Evolutionary conservation across 352 stramenopile genomes (phyloP).

Genomic region (Phytophthora ohioensis): DNA sequence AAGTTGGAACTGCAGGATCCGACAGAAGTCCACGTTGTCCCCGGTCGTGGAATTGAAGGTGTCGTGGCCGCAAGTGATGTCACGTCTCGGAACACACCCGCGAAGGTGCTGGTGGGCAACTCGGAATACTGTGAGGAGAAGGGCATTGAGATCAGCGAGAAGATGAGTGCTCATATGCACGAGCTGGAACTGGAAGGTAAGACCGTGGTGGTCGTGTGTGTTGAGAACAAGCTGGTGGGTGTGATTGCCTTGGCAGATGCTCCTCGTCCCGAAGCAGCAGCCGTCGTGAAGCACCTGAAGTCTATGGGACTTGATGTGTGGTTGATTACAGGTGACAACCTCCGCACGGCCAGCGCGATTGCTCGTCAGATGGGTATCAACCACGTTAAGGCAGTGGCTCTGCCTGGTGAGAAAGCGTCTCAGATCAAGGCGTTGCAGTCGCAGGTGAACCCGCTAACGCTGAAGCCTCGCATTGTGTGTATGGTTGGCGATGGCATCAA

Average conservation of each 20-base stretch:
- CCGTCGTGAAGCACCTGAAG: conserved; percentile 80
- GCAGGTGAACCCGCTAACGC: conserved; percentile 73
- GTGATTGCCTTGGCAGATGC: conserved; percentile 85
- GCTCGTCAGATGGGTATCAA: conserved; percentile 91
- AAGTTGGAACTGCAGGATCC: conserved; percentile 80
- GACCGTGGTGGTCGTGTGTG: conserved; percentile 83
- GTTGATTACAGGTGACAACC: conserved; percentile 94
- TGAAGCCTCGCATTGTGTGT: conserved; percentile 85
- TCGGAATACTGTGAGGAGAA: conserved; percentile 85
- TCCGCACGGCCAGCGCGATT: conserved; percentile 91
- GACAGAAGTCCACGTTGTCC: conserved; percentile 74
- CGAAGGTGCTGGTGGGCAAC: conserved; percentile 81
- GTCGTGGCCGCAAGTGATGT: conserved; percentile 44
- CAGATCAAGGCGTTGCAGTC: conserved; percentile 89
- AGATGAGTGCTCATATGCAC: conserved; percentile 82
- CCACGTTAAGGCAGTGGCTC: conserved; percentile 86
- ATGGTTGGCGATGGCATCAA: conserved; percentile 97
- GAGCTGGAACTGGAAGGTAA: conserved; percentile 87
- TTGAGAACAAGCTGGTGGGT: conserved; percentile 74
- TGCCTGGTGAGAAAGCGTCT: conserved; percentile 95
- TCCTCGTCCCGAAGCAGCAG: conserved; percentile 73
- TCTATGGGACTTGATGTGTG: conserved; percentile 86
- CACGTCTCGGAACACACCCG: conserved; percentile 28
- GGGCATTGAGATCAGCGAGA: conserved; percentile 63
- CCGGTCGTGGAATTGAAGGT: conserved; percentile 83